phyloP scores from a whole-genome alignment of 495 filamentous ascomycete genomes.

The Penicillium daleae region DNA sequence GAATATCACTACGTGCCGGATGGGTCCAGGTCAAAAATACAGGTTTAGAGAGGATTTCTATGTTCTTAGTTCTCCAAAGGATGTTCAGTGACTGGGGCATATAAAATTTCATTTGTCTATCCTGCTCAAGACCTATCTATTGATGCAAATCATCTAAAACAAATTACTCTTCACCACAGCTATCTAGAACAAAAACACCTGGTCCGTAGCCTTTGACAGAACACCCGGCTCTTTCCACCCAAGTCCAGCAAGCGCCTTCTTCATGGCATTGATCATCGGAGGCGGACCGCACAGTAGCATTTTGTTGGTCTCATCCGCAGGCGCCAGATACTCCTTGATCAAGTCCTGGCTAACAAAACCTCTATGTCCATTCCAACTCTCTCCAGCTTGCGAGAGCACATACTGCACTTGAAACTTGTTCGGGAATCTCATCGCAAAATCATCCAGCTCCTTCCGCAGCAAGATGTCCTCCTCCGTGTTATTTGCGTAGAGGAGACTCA shows the following conservation, averaged over 20 bases:
- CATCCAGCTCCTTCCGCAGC: conserved; percentile 49
- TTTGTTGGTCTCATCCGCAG: conserved; percentile 21
- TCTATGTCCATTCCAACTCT: conserved; percentile 24
- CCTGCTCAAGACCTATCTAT: background rate
- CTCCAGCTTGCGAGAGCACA: conserved; percentile 40
- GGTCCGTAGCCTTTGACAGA: conserved; percentile 35
- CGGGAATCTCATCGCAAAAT: conserved; percentile 41
- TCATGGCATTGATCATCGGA: conserved; percentile 37
- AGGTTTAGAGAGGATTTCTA: too few relatives aligned
- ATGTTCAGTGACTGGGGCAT: too few relatives aligned
- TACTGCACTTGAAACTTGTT: conserved; percentile 51
- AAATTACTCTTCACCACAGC: background rate
- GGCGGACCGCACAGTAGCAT: conserved; percentile 41
- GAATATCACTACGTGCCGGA: too few relatives aligned
- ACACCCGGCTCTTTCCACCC: conserved; percentile 34
- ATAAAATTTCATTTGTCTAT: background rate
- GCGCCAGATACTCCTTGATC: conserved; percentile 22
- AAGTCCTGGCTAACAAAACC: conserved; percentile 28
- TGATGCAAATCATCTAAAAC: background rate
- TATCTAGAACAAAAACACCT: conserved; percentile 34
- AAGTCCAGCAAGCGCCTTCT: conserved; percentile 32
- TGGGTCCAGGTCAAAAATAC: too few relatives aligned
- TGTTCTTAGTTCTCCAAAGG: too few relatives aligned
- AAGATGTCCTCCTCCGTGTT: conserved; percentile 41
- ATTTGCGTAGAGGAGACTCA: conserved; percentile 48